These are phyloP conservation scores for Lodderomyces parapsilosis DNA, from an alignment of 1,139 yeast genomes.

Conservation along the genomic window DNA sequence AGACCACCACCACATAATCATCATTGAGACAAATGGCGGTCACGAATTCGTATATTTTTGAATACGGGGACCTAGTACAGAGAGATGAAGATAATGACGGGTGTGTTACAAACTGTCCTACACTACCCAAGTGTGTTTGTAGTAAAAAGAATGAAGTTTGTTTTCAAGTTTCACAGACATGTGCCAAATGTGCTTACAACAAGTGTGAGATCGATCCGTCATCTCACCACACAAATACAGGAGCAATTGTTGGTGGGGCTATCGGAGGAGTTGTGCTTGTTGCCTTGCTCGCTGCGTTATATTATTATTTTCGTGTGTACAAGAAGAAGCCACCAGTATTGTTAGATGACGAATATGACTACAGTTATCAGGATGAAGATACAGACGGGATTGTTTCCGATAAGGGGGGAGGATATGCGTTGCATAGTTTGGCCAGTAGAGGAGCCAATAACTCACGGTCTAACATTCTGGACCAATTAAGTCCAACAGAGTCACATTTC, in stretches of 20 bases:
- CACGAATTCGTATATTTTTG: not conserved
- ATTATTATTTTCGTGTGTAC: slow-evolving; percentile 34
- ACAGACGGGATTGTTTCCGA: slow-evolving; percentile 13
- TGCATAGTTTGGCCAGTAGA: slow-evolving; percentile 1
- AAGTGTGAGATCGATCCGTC: slow-evolving; percentile 39
- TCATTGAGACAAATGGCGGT: slow-evolving; percentile 5
- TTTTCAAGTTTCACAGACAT: slow-evolving; percentile 51
- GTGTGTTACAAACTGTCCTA: slow-evolving; percentile 51
- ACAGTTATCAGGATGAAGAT: slow-evolving; percentile 20
- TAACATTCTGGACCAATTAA: not conserved
- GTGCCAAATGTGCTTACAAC: slow-evolving; percentile 55
- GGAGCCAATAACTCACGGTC: not conserved
- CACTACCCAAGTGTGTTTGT: slow-evolving; percentile 45
- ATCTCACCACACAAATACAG: slow-evolving; percentile 21
- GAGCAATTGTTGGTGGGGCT: slow-evolving; percentile 68
- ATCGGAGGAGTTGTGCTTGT: slow-evolving; percentile 50
- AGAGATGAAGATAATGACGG: slow-evolving; percentile 24
- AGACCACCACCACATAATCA: too few relatives aligned
- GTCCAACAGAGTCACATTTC: slow-evolving; percentile 1
- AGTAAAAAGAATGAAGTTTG: slow-evolving; percentile 47
- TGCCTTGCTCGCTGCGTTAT: slow-evolving; percentile 29
- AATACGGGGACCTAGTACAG: slow-evolving; percentile 1
- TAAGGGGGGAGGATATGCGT: not conserved
- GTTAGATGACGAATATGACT: slow-evolving; percentile 25
- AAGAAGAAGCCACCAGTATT: slow-evolving; percentile 25